phyloP scores from a whole-genome alignment of 2,329 filamentous ascomycete genomes.

The Kalmusia sp. region DNA sequence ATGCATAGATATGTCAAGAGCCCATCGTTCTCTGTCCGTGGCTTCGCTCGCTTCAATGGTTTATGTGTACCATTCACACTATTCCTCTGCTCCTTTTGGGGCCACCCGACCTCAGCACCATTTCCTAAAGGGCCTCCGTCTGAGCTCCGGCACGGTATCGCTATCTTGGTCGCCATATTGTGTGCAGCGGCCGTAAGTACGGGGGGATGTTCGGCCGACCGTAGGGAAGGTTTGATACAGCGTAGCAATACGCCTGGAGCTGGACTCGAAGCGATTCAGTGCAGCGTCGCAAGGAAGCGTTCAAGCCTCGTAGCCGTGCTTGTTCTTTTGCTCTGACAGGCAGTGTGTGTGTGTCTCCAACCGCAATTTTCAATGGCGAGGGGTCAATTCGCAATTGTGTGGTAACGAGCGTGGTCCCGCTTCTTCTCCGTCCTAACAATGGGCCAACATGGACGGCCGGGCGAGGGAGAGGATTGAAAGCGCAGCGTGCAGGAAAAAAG shows the following conservation, averaged over 20 bases:
- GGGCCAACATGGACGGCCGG: slow-evolving; percentile 5
- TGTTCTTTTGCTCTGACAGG: neutral
- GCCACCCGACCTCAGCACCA: slow-evolving; percentile 1
- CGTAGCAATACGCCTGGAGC: neutral
- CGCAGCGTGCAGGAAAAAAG: neutral
- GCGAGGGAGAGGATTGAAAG: neutral
- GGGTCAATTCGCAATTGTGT: neutral
- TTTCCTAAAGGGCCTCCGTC: slow-evolving; percentile 1
- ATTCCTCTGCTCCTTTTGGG: slow-evolving; percentile 18
- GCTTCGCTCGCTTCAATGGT: slow-evolving; percentile 29
- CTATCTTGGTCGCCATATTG: slow-evolving; percentile 13
- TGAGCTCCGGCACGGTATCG: slow-evolving; percentile 13
- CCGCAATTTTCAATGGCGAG: neutral
- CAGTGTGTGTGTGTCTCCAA: neutral
- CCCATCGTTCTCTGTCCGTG: slow-evolving; percentile 68
- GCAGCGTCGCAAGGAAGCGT: neutral
- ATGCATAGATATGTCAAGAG: slow-evolving; percentile 66
- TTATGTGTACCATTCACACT: slow-evolving; percentile 10
- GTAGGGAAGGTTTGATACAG: neutral
- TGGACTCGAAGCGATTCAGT: neutral
- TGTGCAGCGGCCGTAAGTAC: neutral
- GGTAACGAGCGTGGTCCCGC: slow-evolving; percentile 12
- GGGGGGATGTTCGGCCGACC: neutral
- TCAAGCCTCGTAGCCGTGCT: neutral
- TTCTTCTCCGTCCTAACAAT: slow-evolving; percentile 6